Evolutionary conservation across 2,329 filamentous ascomycete genomes (phyloP).

Genomic region (Penicillium sclerotiorum): DNA sequence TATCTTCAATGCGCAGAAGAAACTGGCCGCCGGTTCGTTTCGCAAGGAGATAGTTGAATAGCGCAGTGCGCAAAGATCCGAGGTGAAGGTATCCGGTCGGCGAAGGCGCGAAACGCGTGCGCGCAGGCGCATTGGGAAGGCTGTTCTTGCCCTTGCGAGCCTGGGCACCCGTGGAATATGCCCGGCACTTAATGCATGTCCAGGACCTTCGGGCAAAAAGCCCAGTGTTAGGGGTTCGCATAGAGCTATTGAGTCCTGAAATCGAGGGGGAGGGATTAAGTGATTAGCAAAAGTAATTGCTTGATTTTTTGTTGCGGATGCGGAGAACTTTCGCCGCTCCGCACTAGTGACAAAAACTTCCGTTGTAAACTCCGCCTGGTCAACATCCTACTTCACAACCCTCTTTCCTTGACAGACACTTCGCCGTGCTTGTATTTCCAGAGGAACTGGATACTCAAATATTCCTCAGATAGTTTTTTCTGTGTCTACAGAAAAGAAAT

Average conservation of each 20-base stretch:
- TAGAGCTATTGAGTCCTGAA: constrained; percentile 14
- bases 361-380: constrained; percentile 16
- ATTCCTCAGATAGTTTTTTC: no score
- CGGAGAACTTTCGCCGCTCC: constrained; percentile 13
- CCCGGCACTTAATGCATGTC: constrained; percentile 41
- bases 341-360: constrained; percentile 25
- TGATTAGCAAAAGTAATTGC: neutral
- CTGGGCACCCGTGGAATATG: constrained; percentile 31
- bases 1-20: constrained; percentile 89
- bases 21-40: constrained; percentile 88
- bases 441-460: no score
- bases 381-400: constrained; percentile 3
- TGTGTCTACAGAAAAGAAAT: neutral
- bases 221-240: constrained; percentile 28
- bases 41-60: constrained; percentile 95
- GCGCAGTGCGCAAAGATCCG: constrained; percentile 84
- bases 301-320: constrained; percentile 10
- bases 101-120: constrained; percentile 91
- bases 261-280: neutral
- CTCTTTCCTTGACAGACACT: no score
- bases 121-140: constrained; percentile 59
- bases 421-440: constrained; percentile 2
- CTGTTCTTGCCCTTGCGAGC: constrained; percentile 37
- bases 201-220: constrained; percentile 36
- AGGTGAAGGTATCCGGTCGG: constrained; percentile 93